These are phyloP conservation scores for Melanopsichium pennsylvanicum DNA, from an alignment of 1,284 basidiomycete genomes.

Conservation along the genomic window DNA sequence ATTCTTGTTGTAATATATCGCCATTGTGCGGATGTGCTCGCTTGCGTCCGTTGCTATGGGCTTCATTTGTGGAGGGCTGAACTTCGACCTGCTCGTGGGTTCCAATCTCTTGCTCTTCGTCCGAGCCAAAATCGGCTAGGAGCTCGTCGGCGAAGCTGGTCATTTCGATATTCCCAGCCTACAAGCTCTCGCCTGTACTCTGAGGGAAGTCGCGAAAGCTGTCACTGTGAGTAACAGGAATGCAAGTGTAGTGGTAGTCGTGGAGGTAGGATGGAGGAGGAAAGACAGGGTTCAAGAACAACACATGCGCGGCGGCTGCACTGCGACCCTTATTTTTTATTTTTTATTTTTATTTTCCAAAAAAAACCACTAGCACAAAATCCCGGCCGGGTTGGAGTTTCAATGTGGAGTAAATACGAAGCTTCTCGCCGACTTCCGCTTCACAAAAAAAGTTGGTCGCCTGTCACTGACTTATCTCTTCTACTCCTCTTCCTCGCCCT, in stretches of 20 bases:
- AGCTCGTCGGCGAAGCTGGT: slow-evolving; percentile 80
- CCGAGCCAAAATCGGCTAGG: slow-evolving; percentile 76
- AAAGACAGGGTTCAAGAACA: slow-evolving; percentile 12
- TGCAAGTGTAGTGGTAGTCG: neutral
- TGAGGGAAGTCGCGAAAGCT: neutral
- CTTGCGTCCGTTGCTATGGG: slow-evolving; percentile 68
- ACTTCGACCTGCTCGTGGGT: slow-evolving; percentile 57
- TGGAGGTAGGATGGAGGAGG: neutral
- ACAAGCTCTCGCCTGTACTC: too few species aligned
- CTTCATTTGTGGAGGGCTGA: slow-evolving; percentile 29
- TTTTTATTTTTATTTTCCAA: neutral
- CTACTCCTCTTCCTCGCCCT: neutral
- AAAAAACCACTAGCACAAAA: neutral
- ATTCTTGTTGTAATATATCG: slow-evolving; percentile 65
- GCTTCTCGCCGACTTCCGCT: slow-evolving; percentile 12
- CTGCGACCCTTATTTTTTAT: too few species aligned
- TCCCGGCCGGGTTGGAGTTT: slow-evolving; percentile 9
- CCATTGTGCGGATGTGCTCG: slow-evolving; percentile 66
- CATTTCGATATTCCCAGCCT: slow-evolving; percentile 44
- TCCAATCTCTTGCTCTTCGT: slow-evolving; percentile 68
- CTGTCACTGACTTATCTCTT: neutral
- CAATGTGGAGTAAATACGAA: slow-evolving; percentile 18
- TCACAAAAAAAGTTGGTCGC: slow-evolving; percentile 19
- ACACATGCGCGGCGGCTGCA: slow-evolving; percentile 11
- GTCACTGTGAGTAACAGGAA: neutral